Conservation (phyloP, 495 filamentous ascomycete genomes). For the Penicillium lividum region DNA sequence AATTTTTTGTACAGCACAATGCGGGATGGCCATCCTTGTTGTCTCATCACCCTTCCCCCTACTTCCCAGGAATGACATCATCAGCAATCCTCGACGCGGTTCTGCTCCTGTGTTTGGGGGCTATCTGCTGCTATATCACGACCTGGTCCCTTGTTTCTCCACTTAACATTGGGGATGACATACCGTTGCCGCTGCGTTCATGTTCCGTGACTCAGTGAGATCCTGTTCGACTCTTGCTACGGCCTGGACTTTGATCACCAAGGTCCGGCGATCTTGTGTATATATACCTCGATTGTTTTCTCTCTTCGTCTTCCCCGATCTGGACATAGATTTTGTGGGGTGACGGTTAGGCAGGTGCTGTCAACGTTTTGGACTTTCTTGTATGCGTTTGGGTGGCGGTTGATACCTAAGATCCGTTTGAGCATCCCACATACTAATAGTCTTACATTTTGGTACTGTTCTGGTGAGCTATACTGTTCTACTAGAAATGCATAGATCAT, state of each 20-base stretch:
- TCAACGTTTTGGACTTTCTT: neutral
- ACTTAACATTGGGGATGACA: neutral
- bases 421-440: slow-evolving; percentile 19
- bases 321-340: slow-evolving; percentile 21
- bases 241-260: slow-evolving; percentile 4
- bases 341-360: neutral
- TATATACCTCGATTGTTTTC: slow-evolving; percentile 19
- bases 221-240: slow-evolving; percentile 7
- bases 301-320: slow-evolving; percentile 3
- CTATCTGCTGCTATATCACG: neutral
- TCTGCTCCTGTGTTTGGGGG: neutral
- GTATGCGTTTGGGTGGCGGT: slow-evolving; percentile 7
- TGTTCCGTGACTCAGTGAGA: slow-evolving; percentile 2
- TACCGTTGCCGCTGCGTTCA: neutral
- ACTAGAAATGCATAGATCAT: neutral
- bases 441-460: neutral
- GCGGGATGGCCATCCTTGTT: slow-evolving; percentile 5
- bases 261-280: slow-evolving; percentile 14
- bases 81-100: neutral
- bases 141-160: neutral
- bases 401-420: slow-evolving; percentile 15
- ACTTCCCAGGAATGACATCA: neutral
- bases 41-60: neutral
- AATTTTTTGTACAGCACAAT: slow-evolving; percentile 14
- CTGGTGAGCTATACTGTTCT: neutral